Conservation (phyloP, 495 filamentous ascomycete genomes). For the Penicillium waksmanii region DNA sequence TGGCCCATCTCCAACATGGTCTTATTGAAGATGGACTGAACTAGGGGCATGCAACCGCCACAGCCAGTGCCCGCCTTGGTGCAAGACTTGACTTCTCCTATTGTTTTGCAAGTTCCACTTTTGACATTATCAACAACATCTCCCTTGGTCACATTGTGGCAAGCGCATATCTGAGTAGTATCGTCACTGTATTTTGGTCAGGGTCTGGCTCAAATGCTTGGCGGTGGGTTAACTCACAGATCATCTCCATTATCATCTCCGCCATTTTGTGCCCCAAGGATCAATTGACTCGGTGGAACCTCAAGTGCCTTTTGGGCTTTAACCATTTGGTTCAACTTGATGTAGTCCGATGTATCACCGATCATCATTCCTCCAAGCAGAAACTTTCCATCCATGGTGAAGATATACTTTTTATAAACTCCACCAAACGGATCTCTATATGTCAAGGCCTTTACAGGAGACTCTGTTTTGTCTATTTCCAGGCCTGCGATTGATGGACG, state of each 20-base stretch:
- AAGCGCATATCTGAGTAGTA: slow-evolving; percentile 92
- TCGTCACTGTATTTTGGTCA: slow-evolving; percentile 57
- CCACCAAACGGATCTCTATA: slow-evolving; percentile 93
- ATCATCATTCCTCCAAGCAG: slow-evolving; percentile 98
- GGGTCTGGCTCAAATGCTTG: background rate
- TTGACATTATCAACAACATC: slow-evolving; percentile 77
- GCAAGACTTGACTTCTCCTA: slow-evolving; percentile 88
- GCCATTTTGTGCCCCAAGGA: slow-evolving; percentile 77
- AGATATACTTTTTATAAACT: slow-evolving; percentile 97
- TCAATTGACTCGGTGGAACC: slow-evolving; percentile 84
- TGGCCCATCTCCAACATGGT: slow-evolving; percentile 89
- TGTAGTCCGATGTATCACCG: slow-evolving; percentile 91
- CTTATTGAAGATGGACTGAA: slow-evolving; percentile 91
- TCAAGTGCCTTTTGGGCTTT: slow-evolving; percentile 85
- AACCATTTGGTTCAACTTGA: slow-evolving; percentile 93
- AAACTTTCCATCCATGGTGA: slow-evolving; percentile 90
- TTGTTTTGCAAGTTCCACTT: slow-evolving; percentile 79
- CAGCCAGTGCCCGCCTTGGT: slow-evolving; percentile 96
- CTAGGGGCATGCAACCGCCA: slow-evolving; percentile 91
- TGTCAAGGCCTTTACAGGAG: slow-evolving; percentile 79
- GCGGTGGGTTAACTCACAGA: slow-evolving; percentile 45
- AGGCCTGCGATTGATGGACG: slow-evolving; percentile 32
- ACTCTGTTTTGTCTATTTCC: slow-evolving; percentile 43
- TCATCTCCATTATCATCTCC: slow-evolving; percentile 74
- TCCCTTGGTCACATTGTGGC: slow-evolving; percentile 93